These are phyloP conservation scores for Sugiyamaella boreocaroliniensis DNA, from an alignment of 805 yeast genomes.

Conservation along the genomic window DNA sequence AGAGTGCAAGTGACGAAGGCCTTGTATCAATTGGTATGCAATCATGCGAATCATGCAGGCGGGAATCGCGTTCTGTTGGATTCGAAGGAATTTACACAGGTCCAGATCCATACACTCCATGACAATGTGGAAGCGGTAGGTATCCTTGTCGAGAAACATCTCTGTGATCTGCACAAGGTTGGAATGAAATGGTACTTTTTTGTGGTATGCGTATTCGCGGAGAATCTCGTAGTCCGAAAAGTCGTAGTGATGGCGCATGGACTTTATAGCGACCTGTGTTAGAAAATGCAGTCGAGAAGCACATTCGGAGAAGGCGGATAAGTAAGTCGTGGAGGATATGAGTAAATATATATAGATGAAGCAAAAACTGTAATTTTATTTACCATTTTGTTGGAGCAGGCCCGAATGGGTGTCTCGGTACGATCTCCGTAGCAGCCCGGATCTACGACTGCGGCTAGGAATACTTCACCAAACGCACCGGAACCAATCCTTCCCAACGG, in stretches of 20 bases:
- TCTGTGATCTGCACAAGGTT: neutral
- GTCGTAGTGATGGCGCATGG: neutral
- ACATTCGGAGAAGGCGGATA: neutral
- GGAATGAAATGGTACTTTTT: neutral
- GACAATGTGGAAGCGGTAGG: neutral
- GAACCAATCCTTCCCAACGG: neutral
- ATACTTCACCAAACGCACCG: neutral
- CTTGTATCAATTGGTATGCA: constrained; percentile 75
- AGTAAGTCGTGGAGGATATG: too few relatives aligned
- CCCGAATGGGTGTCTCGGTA: too few relatives aligned
- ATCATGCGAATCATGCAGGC: neutral
- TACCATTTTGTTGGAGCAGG: too few relatives aligned
- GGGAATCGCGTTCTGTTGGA: neutral
- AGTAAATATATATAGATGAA: too few relatives aligned
- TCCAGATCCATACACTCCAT: neutral
- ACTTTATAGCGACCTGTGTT: neutral
- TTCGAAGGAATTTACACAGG: neutral
- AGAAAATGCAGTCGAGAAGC: neutral
- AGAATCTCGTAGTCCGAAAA: neutral
- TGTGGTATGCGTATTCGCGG: neutral
- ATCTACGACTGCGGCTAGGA: neutral
- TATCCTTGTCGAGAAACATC: neutral
- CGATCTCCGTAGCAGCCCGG: too few relatives aligned
- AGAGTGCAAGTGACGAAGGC: constrained; percentile 80
- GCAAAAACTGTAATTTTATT: too few relatives aligned